phyloP scores from a whole-genome alignment of 1,284 basidiomycete genomes.

The Sporisorium scitamineum region DNA sequence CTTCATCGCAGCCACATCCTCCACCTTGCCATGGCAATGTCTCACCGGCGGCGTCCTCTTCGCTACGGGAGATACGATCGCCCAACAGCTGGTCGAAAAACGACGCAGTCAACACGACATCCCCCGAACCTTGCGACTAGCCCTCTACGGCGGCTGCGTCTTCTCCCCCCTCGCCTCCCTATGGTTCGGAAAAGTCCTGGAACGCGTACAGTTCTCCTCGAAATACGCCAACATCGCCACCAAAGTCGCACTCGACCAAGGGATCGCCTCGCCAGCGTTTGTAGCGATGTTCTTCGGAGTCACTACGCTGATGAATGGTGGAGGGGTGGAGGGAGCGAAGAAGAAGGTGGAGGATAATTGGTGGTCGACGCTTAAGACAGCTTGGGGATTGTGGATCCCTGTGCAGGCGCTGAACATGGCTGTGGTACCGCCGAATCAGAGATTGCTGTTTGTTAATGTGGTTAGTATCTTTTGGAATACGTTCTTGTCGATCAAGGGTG shows the following conservation, averaged over 20 bases:
- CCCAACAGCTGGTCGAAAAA: conserved; percentile 60
- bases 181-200: conserved; percentile 58
- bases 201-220: conserved; percentile 41
- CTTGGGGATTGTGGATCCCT: conserved; percentile 60
- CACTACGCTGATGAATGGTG: conserved; percentile 55
- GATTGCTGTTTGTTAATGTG: conserved; percentile 60
- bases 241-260: conserved; percentile 59
- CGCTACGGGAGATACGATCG: conserved; percentile 60
- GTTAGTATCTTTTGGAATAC: conserved; percentile 62
- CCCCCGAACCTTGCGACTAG: conserved; percentile 46
- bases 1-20: conserved; percentile 54
- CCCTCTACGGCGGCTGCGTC: conserved; percentile 57
- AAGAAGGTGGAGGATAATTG: conserved; percentile 52
- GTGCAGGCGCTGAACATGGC: conserved; percentile 62
- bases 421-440: conserved; percentile 40
- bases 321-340: conserved; percentile 28
- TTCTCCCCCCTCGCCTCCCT: conserved; percentile 56
- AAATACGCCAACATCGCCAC: conserved; percentile 44
- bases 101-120: conserved; percentile 43
- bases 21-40: conserved; percentile 60
- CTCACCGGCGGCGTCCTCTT: conserved; percentile 55
- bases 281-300: conserved; percentile 51
- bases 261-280: conserved; percentile 51
- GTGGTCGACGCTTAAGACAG: conserved; percentile 57
- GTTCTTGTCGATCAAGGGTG: conserved; percentile 49